These are phyloP conservation scores for Umbelopsis sp. DNA, from an alignment of 371 early-diverging fungal species.

Conservation along the genomic window DNA sequence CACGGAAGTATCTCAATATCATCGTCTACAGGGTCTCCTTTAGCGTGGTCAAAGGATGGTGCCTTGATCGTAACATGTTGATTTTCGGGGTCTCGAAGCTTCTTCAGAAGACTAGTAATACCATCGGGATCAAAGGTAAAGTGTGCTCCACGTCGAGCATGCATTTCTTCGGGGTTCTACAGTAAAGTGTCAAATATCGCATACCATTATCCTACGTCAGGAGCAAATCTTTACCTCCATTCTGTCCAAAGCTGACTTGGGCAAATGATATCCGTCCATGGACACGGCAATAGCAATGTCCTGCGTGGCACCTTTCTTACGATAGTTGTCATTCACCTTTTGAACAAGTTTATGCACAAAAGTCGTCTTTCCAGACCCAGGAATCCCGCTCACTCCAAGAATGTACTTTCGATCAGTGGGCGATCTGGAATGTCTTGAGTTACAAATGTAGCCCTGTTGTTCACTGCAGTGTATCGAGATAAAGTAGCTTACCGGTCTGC, in stretches of 20 bases:
- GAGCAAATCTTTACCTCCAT: conserved; percentile 27
- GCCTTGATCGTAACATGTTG: conserved; percentile 22
- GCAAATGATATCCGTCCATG: conserved; percentile 57
- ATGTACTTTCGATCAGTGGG: neutral
- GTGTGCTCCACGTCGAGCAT: conserved; percentile 53
- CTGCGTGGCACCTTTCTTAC: neutral
- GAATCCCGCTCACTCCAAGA: conserved; percentile 37
- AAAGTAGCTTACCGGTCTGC: neutral
- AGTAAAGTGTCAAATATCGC: neutral
- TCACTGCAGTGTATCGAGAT: neutral
- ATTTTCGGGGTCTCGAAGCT: neutral
- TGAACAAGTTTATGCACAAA: conserved; percentile 28
- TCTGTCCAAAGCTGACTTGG: conserved; percentile 29
- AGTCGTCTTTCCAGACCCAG: conserved; percentile 53
- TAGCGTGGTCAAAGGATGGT: conserved; percentile 46
- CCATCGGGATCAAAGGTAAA: conserved; percentile 50
- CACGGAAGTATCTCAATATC: conserved; percentile 34
- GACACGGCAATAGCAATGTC: conserved; percentile 33
- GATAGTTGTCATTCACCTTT: conserved; percentile 6
- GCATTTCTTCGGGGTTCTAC: conserved; percentile 41
- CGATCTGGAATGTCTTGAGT: neutral
- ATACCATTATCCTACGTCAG: neutral
- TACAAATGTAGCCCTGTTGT: neutral
- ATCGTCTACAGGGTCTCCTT: conserved; percentile 40
- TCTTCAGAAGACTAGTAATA: neutral